A percentile compares a stretch with the other conserved stretches of the same genome.
Conservation (phyloP, 2,329 filamentous ascomycete species). For the Penicillium sp. region DNA sequence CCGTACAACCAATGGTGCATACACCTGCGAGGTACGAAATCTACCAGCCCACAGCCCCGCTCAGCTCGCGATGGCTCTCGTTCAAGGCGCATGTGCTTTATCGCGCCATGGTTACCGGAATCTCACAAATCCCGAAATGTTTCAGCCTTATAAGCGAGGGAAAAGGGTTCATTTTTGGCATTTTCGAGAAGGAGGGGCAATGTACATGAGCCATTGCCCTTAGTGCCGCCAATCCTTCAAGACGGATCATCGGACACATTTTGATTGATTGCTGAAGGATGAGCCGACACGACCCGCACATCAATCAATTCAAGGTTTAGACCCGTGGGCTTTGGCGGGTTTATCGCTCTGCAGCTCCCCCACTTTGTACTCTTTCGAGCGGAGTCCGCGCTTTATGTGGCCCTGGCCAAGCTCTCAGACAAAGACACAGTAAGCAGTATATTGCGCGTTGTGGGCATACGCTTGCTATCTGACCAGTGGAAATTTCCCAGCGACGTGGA, state of each 20-base stretch:
- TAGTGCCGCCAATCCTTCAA: conserved; percentile 17
- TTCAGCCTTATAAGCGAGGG: neutral
- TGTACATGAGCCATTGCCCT: conserved; percentile 16
- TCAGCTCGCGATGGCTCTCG: neutral
- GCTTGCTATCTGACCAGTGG: conserved; percentile 13
- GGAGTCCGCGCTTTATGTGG: conserved; percentile 3
- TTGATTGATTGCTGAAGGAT: conserved; percentile 19
- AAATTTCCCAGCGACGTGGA: conserved; percentile 13
- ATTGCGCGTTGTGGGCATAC: conserved; percentile 7
- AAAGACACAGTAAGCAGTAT: conserved; percentile 19
- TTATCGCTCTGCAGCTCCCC: conserved; percentile 17
- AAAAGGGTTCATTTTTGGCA: neutral
- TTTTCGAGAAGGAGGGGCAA: conserved; percentile 12
- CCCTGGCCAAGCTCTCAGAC: neutral
- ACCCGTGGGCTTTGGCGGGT: conserved; percentile 7
- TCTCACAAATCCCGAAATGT: neutral
- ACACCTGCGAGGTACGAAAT: conserved; percentile 7
- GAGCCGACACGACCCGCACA: conserved; percentile 13
- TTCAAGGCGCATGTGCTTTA: neutral
- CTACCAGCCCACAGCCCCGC: neutral
- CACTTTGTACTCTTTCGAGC: conserved; percentile 10
- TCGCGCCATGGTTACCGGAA: neutral
- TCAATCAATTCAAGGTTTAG: conserved; percentile 21
- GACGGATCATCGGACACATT: conserved; percentile 21
- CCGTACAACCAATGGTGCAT: conserved; percentile 6